Conservation (phyloP, 1,284 basidiomycete genomes). For the Rugosomyces carneus region DNA sequence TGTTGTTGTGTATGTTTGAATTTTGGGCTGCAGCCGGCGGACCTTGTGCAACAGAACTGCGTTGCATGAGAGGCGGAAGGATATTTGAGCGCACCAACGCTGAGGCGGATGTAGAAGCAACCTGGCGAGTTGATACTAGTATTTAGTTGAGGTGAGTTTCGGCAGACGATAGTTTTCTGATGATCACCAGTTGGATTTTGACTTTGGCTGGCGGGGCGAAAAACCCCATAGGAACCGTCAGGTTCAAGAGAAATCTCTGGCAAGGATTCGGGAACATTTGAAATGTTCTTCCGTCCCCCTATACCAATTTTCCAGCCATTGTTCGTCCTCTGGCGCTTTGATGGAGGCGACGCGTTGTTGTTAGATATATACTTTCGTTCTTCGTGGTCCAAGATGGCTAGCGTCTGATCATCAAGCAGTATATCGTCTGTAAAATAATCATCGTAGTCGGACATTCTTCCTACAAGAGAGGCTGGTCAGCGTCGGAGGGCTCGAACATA, state of each 20-base stretch:
- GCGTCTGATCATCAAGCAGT: slow-evolving; percentile 53
- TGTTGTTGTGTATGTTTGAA: background rate
- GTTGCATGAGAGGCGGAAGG: background rate
- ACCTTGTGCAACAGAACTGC: background rate
- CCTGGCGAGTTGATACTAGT: background rate
- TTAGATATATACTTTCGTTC: slow-evolving; percentile 45
- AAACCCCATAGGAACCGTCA: slow-evolving; percentile 28
- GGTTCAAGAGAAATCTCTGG: slow-evolving; percentile 50
- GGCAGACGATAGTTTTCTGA: background rate
- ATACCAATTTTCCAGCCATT: slow-evolving; percentile 31
- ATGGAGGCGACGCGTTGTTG: slow-evolving; percentile 29
- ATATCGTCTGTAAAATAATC: slow-evolving; percentile 60
- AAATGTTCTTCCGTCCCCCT: slow-evolving; percentile 18
- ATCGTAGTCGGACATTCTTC: slow-evolving; percentile 57
- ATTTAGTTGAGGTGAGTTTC: background rate
- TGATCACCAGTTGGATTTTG: background rate
- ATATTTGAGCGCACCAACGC: background rate
- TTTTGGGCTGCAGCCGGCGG: background rate
- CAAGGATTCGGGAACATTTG: slow-evolving; percentile 42
- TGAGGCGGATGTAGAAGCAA: background rate
- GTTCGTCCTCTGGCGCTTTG: slow-evolving; percentile 52
- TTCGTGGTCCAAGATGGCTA: slow-evolving; percentile 55
- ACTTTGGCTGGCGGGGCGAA: slow-evolving; percentile 1
- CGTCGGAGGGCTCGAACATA: background rate
- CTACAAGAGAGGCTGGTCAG: background rate